Conservation (phyloP, 2,329 filamentous ascomycete genomes). For the Talaromyces sp. region DNA sequence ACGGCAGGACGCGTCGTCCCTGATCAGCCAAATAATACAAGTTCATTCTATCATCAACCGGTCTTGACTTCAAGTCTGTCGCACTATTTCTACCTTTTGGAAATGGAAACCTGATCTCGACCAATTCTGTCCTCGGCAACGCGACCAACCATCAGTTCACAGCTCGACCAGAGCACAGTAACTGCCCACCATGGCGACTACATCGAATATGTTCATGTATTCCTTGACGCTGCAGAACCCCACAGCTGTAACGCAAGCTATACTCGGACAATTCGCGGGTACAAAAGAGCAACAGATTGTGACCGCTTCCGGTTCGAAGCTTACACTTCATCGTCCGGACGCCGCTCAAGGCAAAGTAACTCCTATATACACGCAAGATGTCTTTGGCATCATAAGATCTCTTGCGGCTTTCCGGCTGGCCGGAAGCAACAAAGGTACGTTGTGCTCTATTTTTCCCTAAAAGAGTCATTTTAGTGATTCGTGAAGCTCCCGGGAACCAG, state of each 20-base stretch:
- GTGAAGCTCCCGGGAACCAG: conserved; percentile 55
- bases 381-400: conserved; percentile 91
- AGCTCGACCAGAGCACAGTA: conserved; percentile 19
- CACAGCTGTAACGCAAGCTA: conserved; percentile 82
- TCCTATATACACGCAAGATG: conserved; percentile 83
- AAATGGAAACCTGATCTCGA: conserved; percentile 37
- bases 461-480: conserved; percentile 66
- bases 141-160: conserved; percentile 11
- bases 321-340: conserved; percentile 84
- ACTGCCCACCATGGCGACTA: conserved; percentile 77
- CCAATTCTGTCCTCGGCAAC: conserved; percentile 23
- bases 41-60: background rate
- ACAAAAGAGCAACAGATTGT: conserved; percentile 98
- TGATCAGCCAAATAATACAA: background rate
- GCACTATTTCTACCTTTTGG: conserved; percentile 25
- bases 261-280: conserved; percentile 91
- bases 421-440: conserved; percentile 91
- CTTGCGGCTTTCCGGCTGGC: conserved; percentile 87
- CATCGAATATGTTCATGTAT: conserved; percentile 98
- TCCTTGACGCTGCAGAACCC: conserved; percentile 92
- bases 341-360: conserved; percentile 80
- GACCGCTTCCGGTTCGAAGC: conserved; percentile 83
- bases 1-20: conserved; percentile 15
- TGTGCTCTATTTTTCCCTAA: conserved; percentile 24
- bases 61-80: conserved; percentile 25